Conservation (phyloP, 495 filamentous ascomycete genomes). For the Penicillium subrubescens region DNA sequence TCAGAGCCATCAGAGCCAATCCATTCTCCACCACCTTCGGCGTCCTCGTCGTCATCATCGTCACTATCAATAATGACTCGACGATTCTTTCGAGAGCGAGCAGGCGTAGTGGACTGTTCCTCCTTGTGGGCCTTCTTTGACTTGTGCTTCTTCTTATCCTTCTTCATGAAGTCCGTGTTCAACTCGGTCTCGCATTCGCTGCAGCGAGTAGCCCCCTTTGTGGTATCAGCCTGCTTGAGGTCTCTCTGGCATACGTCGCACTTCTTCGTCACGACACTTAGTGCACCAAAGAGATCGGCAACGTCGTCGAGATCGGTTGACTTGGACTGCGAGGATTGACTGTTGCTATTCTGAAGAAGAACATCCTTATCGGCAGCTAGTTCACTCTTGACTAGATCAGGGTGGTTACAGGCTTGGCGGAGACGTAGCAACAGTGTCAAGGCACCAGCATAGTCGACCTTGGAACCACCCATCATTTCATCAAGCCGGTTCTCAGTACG, state of each 20-base stretch:
- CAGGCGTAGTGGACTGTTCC: constrained; percentile 28
- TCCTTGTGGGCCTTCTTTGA: constrained; percentile 43
- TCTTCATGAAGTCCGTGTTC: constrained; percentile 39
- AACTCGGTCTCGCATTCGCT: constrained; percentile 72
- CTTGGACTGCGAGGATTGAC: constrained; percentile 51
- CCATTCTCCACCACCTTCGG: constrained; percentile 81
- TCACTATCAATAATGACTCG: constrained; percentile 63
- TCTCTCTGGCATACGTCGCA: constrained; percentile 87
- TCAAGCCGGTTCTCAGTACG: constrained; percentile 84
- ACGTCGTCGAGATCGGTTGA: constrained; percentile 75
- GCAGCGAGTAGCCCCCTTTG: constrained; percentile 65
- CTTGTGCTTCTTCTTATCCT: constrained; percentile 48
- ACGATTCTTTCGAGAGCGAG: constrained; percentile 53
- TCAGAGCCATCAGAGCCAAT: constrained; percentile 67
- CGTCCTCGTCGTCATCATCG: constrained; percentile 72
- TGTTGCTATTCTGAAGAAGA: constrained; percentile 60
- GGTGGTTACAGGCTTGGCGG: constrained; percentile 93
- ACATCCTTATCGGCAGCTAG: constrained; percentile 87
- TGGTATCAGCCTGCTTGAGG: constrained; percentile 59
- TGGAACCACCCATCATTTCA: constrained; percentile 77
- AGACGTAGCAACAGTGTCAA: constrained; percentile 86
- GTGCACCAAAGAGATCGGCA: constrained; percentile 79
- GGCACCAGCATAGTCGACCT: constrained; percentile 78
- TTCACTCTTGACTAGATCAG: constrained; percentile 79
- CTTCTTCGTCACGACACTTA: constrained; percentile 77